Evolutionary conservation across 2,329 filamentous ascomycete species (phyloP).

Genomic region (Metarhizium guizhouense): DNA sequence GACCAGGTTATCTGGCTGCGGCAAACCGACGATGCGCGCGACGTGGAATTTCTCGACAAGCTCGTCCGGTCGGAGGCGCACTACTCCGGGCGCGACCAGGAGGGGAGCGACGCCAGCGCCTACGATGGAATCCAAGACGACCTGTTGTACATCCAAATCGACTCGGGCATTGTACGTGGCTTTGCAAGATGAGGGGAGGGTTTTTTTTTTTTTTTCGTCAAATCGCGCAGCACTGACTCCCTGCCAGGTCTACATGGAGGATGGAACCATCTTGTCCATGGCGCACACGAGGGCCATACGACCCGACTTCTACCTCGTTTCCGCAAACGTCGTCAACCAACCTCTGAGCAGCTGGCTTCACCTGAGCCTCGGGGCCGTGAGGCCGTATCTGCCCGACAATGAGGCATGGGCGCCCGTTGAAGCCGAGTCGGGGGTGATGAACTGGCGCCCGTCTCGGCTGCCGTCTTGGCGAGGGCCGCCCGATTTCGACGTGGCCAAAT

Average conservation of each 20-base stretch:
- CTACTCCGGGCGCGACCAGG: conserved; percentile 25
- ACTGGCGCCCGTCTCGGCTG: conserved; percentile 32
- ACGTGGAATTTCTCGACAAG: conserved; percentile 29
- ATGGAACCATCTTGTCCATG: conserved; percentile 39
- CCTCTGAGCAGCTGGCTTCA: conserved; percentile 45
- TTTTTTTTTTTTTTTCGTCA: no score
- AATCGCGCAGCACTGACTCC: not conserved
- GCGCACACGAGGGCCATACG: conserved; percentile 38
- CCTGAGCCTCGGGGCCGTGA: conserved; percentile 40
- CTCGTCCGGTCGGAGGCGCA: conserved; percentile 25
- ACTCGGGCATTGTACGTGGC: conserved; percentile 27
- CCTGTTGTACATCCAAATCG: conserved; percentile 30
- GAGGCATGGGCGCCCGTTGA: conserved; percentile 10
- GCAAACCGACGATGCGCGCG: conserved; percentile 28
- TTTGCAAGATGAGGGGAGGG: no score
- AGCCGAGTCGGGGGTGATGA: conserved; percentile 14
- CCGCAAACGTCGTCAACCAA: conserved; percentile 39
- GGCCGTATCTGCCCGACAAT: conserved; percentile 43
- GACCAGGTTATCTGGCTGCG: conserved; percentile 36
- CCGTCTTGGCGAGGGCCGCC: conserved; percentile 23
- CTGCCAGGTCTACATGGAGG: conserved; percentile 20
- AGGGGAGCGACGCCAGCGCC: conserved; percentile 25
- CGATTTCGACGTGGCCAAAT: conserved; percentile 20
- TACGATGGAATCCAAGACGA: conserved; percentile 39
- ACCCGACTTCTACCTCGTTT: conserved; percentile 40